A percentile compares a stretch with the other conserved stretches of the same genome.
Evolutionary conservation across 2,329 filamentous ascomycete genomes (phyloP).

Genomic region (Apiospora pterosperma): DNA sequence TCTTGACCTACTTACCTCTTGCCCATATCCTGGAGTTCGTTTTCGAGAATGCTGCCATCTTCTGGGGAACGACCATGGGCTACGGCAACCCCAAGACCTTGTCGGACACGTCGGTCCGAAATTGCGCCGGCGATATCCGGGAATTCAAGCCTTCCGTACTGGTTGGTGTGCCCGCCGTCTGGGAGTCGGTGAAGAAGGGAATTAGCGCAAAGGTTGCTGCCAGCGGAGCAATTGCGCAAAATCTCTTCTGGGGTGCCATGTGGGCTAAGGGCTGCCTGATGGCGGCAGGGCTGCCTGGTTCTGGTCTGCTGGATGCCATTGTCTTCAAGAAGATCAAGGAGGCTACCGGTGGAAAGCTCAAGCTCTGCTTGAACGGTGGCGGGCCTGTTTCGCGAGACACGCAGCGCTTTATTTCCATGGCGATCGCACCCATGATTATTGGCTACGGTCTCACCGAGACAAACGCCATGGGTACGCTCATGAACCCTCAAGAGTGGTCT

Average conservation of each 20-base stretch:
- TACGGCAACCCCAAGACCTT: conserved; percentile 86
- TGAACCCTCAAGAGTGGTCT: conserved; percentile 78
- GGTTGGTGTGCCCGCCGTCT: conserved; percentile 84
- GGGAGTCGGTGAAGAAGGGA: conserved; percentile 90
- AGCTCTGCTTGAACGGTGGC: conserved; percentile 82
- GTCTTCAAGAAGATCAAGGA: conserved; percentile 93
- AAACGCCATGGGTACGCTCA: conserved; percentile 68
- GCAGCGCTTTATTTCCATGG: conserved; percentile 82
- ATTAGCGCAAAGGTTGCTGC: conserved; percentile 74
- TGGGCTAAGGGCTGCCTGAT: conserved; percentile 50
- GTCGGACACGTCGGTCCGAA: conserved; percentile 76
- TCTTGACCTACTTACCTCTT: conserved; percentile 81
- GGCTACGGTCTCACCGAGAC: conserved; percentile 90
- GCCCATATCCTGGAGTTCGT: conserved; percentile 90
- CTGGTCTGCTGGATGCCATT: conserved; percentile 68
- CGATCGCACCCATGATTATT: conserved; percentile 84
- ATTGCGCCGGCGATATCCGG: conserved; percentile 84
- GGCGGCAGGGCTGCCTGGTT: conserved; percentile 57
- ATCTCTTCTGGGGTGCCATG: conserved; percentile 67
- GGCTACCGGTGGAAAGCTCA: conserved; percentile 76
- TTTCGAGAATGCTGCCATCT: conserved; percentile 80
- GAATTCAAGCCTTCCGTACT: conserved; percentile 81
- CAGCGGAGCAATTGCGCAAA: conserved; percentile 63
- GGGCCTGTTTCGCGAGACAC: conserved; percentile 83
- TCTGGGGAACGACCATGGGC: conserved; percentile 85